These are phyloP conservation scores for Stephanodiscus triporus DNA, from an alignment of 108 stramenopile species.

Conservation along the genomic window DNA sequence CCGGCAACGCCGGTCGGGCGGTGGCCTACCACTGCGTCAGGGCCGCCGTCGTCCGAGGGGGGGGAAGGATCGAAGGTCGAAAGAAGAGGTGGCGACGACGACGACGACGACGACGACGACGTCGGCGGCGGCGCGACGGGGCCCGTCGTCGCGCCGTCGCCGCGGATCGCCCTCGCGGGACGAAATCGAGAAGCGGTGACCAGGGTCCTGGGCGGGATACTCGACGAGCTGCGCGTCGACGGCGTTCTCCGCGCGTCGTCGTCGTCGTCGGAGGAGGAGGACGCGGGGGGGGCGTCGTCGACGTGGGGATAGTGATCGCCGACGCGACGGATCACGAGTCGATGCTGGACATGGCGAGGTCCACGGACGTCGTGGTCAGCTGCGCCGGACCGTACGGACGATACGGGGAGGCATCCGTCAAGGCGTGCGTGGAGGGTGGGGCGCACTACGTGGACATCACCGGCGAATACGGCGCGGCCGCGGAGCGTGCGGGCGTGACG, in stretches of 20 bases:
- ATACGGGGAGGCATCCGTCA: conserved; percentile 35
- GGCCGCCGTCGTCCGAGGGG: background rate
- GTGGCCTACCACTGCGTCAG: conserved; percentile 22
- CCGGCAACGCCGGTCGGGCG: conserved; percentile 30
- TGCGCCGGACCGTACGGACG: conserved; percentile 41
- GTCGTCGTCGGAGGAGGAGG: no score
- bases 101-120: no score
- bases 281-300: no score
- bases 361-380: conserved; percentile 28
- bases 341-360: conserved; percentile 13
- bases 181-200: conserved; percentile 8
- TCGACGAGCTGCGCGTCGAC: conserved; percentile 5
- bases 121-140: background rate
- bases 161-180: conserved; percentile 9
- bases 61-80: background rate
- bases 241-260: background rate
- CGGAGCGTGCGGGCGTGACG: conserved; percentile 7
- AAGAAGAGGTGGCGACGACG: background rate
- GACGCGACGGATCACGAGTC: conserved; percentile 11
- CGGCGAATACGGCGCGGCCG: conserved; percentile 41
- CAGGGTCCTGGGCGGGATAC: conserved; percentile 9
- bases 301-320: conserved; percentile 19
- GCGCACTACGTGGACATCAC: conserved; percentile 50
- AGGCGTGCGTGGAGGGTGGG: conserved; percentile 29
- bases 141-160: background rate